Evolutionary conservation across 306 rosid genomes (phyloP).

Genomic region (Ziziphus jujuba): DNA sequence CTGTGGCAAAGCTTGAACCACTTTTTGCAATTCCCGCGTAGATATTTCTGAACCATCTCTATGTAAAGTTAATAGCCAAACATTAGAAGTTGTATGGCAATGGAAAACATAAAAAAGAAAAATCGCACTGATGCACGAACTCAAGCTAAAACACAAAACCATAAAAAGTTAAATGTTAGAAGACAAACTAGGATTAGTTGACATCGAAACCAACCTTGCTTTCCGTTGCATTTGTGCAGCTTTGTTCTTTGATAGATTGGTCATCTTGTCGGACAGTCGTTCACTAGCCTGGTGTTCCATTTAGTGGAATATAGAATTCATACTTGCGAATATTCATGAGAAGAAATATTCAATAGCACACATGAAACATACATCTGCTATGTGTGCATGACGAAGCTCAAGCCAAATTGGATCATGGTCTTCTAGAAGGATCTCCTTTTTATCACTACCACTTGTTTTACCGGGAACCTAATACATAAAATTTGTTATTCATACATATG

Average conservation of each 20-base stretch:
- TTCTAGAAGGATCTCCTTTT: constrained; percentile 72
- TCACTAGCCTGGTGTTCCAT: constrained; percentile 81
- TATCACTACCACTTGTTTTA: constrained; percentile 72
- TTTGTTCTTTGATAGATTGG: constrained; percentile 76
- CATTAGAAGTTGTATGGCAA: constrained; percentile 6
- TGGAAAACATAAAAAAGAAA: background rate
- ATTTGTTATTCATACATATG: constrained; percentile 22
- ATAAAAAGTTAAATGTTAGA: constrained; percentile 19
- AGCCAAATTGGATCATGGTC: constrained; percentile 86
- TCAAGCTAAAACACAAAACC: constrained; percentile 9
- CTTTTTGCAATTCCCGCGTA: constrained; percentile 90
- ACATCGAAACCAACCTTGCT: constrained; percentile 59
- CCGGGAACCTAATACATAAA: constrained; percentile 62
- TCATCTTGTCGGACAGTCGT: constrained; percentile 74
- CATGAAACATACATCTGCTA: constrained; percentile 75
- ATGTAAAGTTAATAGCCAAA: constrained; percentile 33
- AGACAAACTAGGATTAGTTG: constrained; percentile 24
- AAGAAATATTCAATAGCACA: constrained; percentile 3
- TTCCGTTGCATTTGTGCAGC: constrained; percentile 91
- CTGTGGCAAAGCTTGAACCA: constrained; percentile 98
- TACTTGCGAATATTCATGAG: constrained; percentile 8
- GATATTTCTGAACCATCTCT: constrained; percentile 86
- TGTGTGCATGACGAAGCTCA: constrained; percentile 90
- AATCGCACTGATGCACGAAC: background rate
- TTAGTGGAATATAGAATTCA: constrained; percentile 27